phyloP scores from a whole-genome alignment of 257 asterid genomes.

The Paraleonurus japonicus region DNA sequence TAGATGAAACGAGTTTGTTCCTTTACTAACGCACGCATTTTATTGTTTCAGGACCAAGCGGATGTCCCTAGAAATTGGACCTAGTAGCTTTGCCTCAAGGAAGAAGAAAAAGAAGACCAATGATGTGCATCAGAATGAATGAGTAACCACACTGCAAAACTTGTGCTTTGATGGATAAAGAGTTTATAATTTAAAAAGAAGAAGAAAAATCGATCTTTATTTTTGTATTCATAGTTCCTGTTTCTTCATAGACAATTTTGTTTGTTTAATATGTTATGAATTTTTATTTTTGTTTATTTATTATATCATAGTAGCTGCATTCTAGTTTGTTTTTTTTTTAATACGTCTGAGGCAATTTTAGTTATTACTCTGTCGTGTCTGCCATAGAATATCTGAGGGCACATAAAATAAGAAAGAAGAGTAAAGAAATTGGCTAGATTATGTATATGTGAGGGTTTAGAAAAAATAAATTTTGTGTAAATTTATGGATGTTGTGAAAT shows the following conservation, averaged over 20 bases:
- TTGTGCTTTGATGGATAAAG: not conserved
- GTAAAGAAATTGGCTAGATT: too few relatives aligned
- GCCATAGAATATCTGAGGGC: too few relatives aligned
- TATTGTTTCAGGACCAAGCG: constrained; percentile 65
- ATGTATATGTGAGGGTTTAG: too few relatives aligned
- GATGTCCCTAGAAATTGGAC: constrained; percentile 70
- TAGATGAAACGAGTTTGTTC: not conserved
- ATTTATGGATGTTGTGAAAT: too few relatives aligned
- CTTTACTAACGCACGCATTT: not conserved
- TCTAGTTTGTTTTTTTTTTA: not conserved
- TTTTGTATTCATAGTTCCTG: not conserved
- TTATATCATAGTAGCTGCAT: not conserved
- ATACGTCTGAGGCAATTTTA: not conserved
- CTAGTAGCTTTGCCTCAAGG: constrained; percentile 71
- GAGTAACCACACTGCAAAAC: not conserved
- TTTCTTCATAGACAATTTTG: not conserved
- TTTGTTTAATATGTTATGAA: constrained; percentile 6
- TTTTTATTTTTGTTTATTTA: not conserved
- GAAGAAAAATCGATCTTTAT: too few relatives aligned
- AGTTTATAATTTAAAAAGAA: not conserved
- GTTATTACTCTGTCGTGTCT: too few relatives aligned
- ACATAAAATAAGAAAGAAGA: too few relatives aligned
- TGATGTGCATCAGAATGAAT: constrained; percentile 25
- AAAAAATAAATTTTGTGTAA: too few relatives aligned
- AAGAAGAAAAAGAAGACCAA: constrained; percentile 80